A percentile compares a stretch with the other conserved stretches of the same genome.
Conservation (phyloP, 176 grass and related monocot genomes). For the Oryza brachyantha region DNA sequence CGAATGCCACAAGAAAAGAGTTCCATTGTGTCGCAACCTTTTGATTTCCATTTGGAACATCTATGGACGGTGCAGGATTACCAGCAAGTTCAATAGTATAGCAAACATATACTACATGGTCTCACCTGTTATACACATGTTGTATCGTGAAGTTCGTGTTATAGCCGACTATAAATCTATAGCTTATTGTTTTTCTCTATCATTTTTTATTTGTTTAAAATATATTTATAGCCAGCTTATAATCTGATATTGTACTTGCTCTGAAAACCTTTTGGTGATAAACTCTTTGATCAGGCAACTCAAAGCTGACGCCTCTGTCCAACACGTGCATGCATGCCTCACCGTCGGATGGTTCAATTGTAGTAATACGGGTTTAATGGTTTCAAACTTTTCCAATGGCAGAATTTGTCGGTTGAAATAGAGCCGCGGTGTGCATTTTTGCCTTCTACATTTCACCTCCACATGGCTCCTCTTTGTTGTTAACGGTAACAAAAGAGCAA, state of each 20-base stretch:
- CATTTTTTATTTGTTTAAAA: no score
- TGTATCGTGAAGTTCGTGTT: no score
- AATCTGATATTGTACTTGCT: no score
- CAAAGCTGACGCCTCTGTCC: neutral
- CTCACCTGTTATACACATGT: no score
- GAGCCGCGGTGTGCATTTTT: neutral
- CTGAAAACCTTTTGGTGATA: constrained; percentile 1
- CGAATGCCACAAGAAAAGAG: constrained; percentile 14
- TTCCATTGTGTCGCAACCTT: neutral
- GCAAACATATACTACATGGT: no score
- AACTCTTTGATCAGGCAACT: neutral
- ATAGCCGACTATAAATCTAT: no score
- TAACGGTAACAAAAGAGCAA: constrained; percentile 31
- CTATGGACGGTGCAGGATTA: neutral
- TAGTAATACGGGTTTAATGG: neutral
- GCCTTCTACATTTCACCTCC: neutral
- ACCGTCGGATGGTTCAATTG: neutral
- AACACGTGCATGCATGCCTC: neutral
- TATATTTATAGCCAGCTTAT: no score
- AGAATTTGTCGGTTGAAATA: neutral
- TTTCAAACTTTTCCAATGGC: neutral
- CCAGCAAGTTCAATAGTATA: no score
- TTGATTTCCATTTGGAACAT: neutral
- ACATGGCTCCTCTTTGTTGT: neutral
- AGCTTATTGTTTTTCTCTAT: no score